Percentiles rank a stretch among this genome's conserved stretches.
phyloP scores from a whole-genome alignment of 352 stramenopile genomes.

The Phytophthora hibernalis region DNA sequence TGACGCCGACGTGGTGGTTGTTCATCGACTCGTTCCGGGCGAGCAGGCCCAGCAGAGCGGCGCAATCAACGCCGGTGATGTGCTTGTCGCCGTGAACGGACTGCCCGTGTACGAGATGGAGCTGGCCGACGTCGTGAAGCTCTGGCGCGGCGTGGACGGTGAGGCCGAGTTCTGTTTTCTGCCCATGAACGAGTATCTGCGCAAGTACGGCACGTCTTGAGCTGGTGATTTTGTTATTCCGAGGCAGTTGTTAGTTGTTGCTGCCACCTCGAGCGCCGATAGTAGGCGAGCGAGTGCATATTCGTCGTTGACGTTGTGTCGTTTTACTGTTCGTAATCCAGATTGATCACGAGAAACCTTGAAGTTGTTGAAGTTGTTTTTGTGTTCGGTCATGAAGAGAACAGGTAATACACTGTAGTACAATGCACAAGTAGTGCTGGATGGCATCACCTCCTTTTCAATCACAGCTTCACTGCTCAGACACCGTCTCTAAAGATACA shows the following conservation, averaged over 20 bases:
- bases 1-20: conserved; percentile 61
- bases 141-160: conserved; percentile 71
- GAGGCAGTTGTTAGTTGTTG: conserved; percentile 27
- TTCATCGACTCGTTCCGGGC: conserved; percentile 56
- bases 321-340: conserved; percentile 27
- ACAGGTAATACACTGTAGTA: too few species aligned
- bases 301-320: conserved; percentile 25
- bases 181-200: conserved; percentile 75
- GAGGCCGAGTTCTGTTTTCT: conserved; percentile 85
- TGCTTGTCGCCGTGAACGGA: conserved; percentile 84
- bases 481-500: too few species aligned
- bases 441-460: conserved; percentile 8
- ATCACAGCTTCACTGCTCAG: conserved; percentile 1
- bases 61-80: conserved; percentile 65
- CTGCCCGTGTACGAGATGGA: conserved; percentile 86
- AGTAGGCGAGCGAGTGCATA: conserved; percentile 25
- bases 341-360: conserved; percentile 9
- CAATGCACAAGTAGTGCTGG: background rate
- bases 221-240: conserved; percentile 36
- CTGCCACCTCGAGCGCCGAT: conserved; percentile 15
- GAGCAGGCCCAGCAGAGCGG: conserved; percentile 75
- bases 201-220: conserved; percentile 60
- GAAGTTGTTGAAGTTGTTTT: conserved; percentile 15
- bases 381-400: too few species aligned
- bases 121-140: conserved; percentile 74